Evolutionary conservation across 2,329 filamentous ascomycete genomes (phyloP).

Genomic region (Coleophoma cylindrospora): DNA sequence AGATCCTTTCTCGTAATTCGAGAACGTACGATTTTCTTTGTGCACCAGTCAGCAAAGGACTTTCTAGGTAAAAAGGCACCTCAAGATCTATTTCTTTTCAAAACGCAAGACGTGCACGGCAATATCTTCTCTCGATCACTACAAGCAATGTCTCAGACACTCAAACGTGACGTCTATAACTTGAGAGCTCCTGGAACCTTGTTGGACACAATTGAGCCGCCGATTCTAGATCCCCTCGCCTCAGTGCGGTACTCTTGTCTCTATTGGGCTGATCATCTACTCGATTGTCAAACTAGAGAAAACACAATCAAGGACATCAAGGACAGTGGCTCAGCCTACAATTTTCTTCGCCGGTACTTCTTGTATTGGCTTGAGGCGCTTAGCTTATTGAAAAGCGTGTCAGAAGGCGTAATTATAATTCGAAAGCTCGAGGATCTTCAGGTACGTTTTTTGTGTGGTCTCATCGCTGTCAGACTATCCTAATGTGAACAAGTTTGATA

Average conservation of each 20-base stretch:
- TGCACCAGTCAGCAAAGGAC: too few species aligned
- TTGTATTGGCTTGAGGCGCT: conserved; percentile 20
- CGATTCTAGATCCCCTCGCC: conserved; percentile 22
- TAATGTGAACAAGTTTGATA: not conserved
- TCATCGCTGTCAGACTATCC: conserved; percentile 1
- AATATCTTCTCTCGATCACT: too few species aligned
- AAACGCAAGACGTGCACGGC: too few species aligned
- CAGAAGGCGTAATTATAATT: conserved; percentile 8
- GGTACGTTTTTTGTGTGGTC: not conserved
- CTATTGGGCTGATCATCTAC: conserved; percentile 28
- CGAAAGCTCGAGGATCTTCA: conserved; percentile 7
- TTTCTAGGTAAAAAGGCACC: too few species aligned
- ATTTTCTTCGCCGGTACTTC: conserved; percentile 24
- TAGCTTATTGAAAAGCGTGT: conserved; percentile 21
- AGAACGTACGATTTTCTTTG: too few species aligned
- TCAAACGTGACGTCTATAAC: conserved; percentile 31
- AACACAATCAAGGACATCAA: conserved; percentile 1
- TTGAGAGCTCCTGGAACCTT: conserved; percentile 17
- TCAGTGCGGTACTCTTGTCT: conserved; percentile 4
- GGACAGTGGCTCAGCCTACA: conserved; percentile 16
- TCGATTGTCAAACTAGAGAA: conserved; percentile 19
- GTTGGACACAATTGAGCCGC: conserved; percentile 15
- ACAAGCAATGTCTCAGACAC: conserved; percentile 12
- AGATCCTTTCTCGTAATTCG: too few species aligned
- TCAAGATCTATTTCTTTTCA: too few species aligned